Evolutionary conservation across 2,329 filamentous ascomycete genomes (phyloP).

Genomic region (Venturia asperata): DNA sequence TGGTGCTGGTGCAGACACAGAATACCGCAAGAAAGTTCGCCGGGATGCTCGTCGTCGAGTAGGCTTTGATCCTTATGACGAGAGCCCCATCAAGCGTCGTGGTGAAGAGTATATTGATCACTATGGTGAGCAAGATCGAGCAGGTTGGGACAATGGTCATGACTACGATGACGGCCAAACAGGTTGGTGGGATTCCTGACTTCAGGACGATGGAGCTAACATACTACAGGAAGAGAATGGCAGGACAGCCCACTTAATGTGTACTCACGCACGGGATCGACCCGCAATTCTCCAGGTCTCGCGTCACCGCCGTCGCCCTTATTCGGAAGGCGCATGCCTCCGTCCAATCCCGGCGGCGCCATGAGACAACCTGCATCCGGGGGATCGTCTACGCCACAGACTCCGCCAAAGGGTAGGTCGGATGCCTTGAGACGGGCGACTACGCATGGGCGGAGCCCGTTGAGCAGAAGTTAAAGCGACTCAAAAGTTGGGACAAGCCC

Average conservation of each 20-base stretch:
- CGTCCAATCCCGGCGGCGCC: background rate
- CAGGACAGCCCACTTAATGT: background rate
- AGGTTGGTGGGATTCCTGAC: background rate
- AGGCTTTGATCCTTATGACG: constrained; percentile 66
- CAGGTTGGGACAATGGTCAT: background rate
- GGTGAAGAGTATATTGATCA: constrained; percentile 55
- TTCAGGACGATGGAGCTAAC: background rate
- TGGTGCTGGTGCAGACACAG: constrained; percentile 55
- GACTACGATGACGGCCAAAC: background rate
- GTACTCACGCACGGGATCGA: background rate
- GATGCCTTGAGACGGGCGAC: background rate
- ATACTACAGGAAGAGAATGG: background rate
- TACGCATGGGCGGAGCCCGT: constrained; percentile 8
- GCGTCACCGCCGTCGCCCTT: constrained; percentile 8
- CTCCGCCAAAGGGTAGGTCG: background rate
- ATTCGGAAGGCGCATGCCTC: background rate
- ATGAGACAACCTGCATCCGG: background rate
- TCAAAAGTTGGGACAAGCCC: constrained; percentile 13
- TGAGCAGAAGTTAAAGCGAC: constrained; percentile 8
- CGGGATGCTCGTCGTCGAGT: constrained; percentile 55
- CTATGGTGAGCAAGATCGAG: constrained; percentile 7
- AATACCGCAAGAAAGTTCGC: constrained; percentile 53
- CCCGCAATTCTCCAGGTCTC: constrained; percentile 13
- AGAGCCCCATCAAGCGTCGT: constrained; percentile 58
- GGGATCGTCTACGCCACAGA: background rate